Evolutionary conservation across 768 basidiomycete genomes (phyloP), one percentile per base, ranked within the genome.

Genomic region (Suillus discolor): DNA sequence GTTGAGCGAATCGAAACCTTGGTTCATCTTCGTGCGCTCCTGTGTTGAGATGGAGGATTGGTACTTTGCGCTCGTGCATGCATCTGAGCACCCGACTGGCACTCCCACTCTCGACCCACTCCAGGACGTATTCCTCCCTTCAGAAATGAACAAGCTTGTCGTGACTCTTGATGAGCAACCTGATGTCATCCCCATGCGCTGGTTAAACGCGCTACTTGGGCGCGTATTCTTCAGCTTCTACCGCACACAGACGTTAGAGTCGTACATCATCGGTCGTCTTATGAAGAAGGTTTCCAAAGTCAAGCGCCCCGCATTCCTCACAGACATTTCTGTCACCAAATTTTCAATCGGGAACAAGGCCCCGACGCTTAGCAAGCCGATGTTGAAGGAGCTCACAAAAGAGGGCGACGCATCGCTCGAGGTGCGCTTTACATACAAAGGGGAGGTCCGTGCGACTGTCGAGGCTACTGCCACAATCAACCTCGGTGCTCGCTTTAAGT

Each of bases 1-100:
- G 1, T 68, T 83, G 61, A 79, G 87, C 68, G 70, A 79, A 11
- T 78, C 83, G 6, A 85, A 87, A 2, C 91, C 94, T 2, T 98
- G 96, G 95, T 99, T 91, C 81, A 88, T 99, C 71, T 98, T 98
- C 78, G 88, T 94, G 23, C 89, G 90, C 67, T 90, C 88, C 36
- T 94, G 89, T 75, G 81, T 89, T 62, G 93, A 95, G 73, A 97
- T 98, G 93, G 97, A 99, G 78, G 97, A 99, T 78, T 99, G 96
- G 94, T 95, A 95, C 75, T 79, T 94, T 42, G 83, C 93, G 0
- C 83, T 97, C 63, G 76, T 94, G 25, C 91, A 94, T 64, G 90
- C 91, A 0, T 88, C 89, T 9, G 81, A 86, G 65, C 77, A 90
- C 62, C 86, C 89, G 36, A 77, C 88, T 0, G 84, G 89, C 64